Conservation (phyloP, 192 early-diverging fungal genomes). For the Helicostylum pulchrum region DNA sequence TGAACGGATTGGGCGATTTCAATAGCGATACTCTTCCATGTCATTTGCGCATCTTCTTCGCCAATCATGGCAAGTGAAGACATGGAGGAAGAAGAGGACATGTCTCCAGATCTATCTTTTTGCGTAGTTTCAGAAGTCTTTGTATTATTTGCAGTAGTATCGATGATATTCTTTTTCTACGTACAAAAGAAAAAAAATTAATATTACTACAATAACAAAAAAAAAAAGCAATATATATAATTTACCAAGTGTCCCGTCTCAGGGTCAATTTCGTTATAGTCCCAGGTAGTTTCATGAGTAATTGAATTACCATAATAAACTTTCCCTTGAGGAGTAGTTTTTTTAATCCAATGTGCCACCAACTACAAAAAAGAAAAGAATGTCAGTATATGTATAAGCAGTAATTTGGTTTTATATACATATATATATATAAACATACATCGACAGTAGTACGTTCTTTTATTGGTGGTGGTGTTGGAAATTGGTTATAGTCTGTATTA, state of each 20-base stretch:
- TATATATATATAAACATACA: too few relatives aligned
- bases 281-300: conserved; percentile 59
- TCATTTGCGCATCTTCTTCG: neutral
- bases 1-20: conserved; percentile 29
- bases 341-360: conserved; percentile 54
- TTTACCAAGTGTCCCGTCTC: conserved; percentile 44
- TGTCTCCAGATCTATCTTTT: too few relatives aligned
- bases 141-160: neutral
- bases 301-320: conserved; percentile 55
- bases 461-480: too few relatives aligned
- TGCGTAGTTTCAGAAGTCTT: neutral
- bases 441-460: neutral
- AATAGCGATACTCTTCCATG: conserved; percentile 19
- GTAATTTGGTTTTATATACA: too few relatives aligned
- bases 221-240: conserved; percentile 2
- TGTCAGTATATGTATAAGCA: too few relatives aligned
- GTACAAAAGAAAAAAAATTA: neutral
- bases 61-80: neutral
- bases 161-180: neutral
- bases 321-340: conserved; percentile 47
- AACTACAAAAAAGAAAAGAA: conserved; percentile 20
- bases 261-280: conserved; percentile 44
- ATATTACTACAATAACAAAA: neutral
- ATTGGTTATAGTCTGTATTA: too few relatives aligned
- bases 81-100: too few relatives aligned